Conservation (phyloP, 352 stramenopile species). For the Thraustotheca clavata region DNA sequence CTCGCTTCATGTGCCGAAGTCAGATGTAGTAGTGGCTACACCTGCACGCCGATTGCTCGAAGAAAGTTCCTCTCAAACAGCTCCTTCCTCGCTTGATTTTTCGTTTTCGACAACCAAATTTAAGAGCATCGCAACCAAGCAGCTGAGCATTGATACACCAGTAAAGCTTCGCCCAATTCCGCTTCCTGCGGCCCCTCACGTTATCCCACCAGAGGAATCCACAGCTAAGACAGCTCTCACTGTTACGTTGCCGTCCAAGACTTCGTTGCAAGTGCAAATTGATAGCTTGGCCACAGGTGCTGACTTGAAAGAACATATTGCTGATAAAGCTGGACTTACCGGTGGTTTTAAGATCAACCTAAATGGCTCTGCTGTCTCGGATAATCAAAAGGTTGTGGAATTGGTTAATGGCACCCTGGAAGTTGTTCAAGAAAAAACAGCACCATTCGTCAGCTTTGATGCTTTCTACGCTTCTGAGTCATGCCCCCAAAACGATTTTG, state of each 20-base stretch:
- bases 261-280: background rate
- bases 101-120: conserved; percentile 20
- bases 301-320: background rate
- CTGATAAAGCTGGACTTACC: background rate
- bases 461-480: conserved; percentile 67
- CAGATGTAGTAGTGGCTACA: background rate
- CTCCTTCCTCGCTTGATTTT: background rate
- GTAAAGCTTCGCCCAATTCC: background rate
- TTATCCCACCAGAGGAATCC: conserved; percentile 1
- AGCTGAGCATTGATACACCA: conserved; percentile 15
- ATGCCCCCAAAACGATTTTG: conserved; percentile 30
- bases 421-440: background rate
- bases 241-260: conserved; percentile 9
- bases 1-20: background rate
- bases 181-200: background rate
- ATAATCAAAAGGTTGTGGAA: background rate
- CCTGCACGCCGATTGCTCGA: background rate
- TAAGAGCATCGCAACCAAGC: conserved; percentile 19
- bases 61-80: background rate
- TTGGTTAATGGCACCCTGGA: background rate
- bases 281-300: background rate
- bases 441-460: conserved; percentile 71
- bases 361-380: background rate
- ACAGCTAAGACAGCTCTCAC: background rate
- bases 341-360: background rate